Evolutionary conservation across 371 early-diverging fungal genomes (phyloP), one percentile per base, ranked within the genome.

Genomic region (Haplosporangium sp.): DNA sequence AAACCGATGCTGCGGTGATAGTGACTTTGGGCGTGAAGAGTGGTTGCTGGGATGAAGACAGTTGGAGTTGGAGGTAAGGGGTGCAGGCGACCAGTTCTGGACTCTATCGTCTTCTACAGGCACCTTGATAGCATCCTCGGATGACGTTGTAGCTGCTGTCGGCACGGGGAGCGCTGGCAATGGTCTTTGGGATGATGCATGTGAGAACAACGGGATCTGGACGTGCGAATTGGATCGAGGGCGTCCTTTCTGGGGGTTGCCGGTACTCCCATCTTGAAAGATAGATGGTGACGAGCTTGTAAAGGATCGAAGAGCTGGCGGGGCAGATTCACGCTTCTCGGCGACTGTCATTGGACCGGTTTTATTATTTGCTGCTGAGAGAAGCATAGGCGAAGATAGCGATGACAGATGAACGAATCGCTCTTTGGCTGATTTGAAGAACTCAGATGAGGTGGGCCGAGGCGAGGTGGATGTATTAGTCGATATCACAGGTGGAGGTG

Each of bases 281-380:
- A 29, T 4, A 9, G 64, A 59, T 13, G 59, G 42, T 2, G 51
- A 55, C 23, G 67, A 65, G 21, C 47, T 55, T 12, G 51, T 37
- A 47, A 58, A 29, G 14, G 54, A 52, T 0, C 63, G 73, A 13
- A 62, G 46, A 3, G 48, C 45, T 16, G 67, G 62, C 10, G 73
- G 73, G 14, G 73, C 73, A n/a, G 73, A 73, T 18, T 61, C 67
- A 1, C 73, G 58, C 21, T 57, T 55, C 11, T 59, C 63, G 3
- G 56, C 20, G 20, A 3, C 29, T 3, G 60, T 18, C 23, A 57
- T 42, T n/a, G 23, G 3, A 37, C 59, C 56, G 23, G 45, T 55
- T 21, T 66, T 72, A 37, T 21, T 6, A 59, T 50, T 61, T 36
- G 37, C 12, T 2, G 73, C 21, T 21, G 67, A 67, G 6, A 50